Base-by-base conservation (phyloP, 208 protist genomes). In the Trypanosoma theileri region DNA sequence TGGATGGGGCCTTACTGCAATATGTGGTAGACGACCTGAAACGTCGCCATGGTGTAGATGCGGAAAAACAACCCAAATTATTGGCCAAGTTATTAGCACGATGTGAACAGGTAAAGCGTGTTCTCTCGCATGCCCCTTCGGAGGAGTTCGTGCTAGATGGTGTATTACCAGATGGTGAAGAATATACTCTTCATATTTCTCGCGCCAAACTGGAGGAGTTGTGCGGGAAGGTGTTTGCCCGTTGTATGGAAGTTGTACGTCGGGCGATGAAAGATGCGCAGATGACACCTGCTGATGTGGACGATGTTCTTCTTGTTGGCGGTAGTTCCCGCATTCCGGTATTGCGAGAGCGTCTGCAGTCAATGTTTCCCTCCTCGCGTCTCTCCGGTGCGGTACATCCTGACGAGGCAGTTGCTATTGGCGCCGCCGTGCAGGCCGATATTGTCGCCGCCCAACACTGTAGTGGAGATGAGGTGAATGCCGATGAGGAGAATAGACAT, bases 351-450 rank as follows among this genome's bases (percentile, higher is more conserved):
- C 59, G 97, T 59, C 61, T 92, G 82, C 45, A 73, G 61, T 63
- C 90, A 11, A 53, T 84, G 50, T 95, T 96, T 59, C 78, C 75
- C 28, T 75, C 69, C 78, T 84, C 91, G 91, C 91, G 77, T 79
- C 86, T 81, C 86, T 99, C 79, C 98, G 99, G 83, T 93, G 97
- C 55, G 75, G 81, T 96, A 26, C 72, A 95, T 69, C 89, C 92
- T 0, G 91, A 99, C 73, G 98, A 99, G 83, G 99, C 98, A 14
- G 98, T 99, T 16, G 98, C 98, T 6, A 92, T 98, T 31, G 99
- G 99, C 44, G 99, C 99, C 14, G 99, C 99, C n/a, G 98, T 99
- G 63, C 98, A 99, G 86, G 99, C 93, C 17, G 90, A 83, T 73
- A 91, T 99, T 17, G 77, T 99, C 13, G 86, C 73, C 59, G 86